Conservation (phyloP, 2,329 filamentous ascomycete genomes). For the Penicillium sp. region DNA sequence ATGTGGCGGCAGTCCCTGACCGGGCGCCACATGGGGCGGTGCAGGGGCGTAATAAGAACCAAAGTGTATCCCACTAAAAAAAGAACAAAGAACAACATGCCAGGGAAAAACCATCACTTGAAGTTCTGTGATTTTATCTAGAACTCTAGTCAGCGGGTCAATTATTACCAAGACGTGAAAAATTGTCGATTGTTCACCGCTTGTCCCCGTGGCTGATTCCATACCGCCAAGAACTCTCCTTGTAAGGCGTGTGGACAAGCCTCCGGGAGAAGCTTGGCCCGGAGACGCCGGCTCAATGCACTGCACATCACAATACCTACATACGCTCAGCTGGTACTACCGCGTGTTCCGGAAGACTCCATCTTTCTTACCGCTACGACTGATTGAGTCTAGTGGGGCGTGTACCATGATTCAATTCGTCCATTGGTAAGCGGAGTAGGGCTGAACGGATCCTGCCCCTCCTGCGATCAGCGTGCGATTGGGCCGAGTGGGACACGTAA, state of each 20-base stretch:
- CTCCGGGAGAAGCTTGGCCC: slow-evolving; percentile 28
- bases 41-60: slow-evolving; percentile 8
- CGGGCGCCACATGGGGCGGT: slow-evolving; percentile 9
- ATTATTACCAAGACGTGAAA: not conserved
- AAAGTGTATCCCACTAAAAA: not conserved
- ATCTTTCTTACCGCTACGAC: slow-evolving; percentile 1
- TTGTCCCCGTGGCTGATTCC: slow-evolving; percentile 1
- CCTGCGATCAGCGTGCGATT: slow-evolving; percentile 17
- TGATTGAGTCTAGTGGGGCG: not conserved
- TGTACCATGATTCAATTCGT: slow-evolving; percentile 9
- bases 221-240: slow-evolving; percentile 16
- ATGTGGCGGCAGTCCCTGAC: not conserved
- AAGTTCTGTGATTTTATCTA: not conserved
- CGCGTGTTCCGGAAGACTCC: slow-evolving; percentile 5
- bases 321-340: not conserved
- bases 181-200: slow-evolving; percentile 10
- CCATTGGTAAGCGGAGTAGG: slow-evolving; percentile 14
- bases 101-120: not conserved
- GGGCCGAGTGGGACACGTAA: slow-evolving; percentile 16
- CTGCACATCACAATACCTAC: not conserved
- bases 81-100: not conserved
- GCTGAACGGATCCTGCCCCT: slow-evolving; percentile 16
- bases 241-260: slow-evolving; percentile 27
- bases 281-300: not conserved
- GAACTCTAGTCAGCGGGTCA: not conserved